Evolutionary conservation across 2,329 filamentous ascomycete genomes (phyloP).

Genomic region (Lecanosticta acicola): DNA sequence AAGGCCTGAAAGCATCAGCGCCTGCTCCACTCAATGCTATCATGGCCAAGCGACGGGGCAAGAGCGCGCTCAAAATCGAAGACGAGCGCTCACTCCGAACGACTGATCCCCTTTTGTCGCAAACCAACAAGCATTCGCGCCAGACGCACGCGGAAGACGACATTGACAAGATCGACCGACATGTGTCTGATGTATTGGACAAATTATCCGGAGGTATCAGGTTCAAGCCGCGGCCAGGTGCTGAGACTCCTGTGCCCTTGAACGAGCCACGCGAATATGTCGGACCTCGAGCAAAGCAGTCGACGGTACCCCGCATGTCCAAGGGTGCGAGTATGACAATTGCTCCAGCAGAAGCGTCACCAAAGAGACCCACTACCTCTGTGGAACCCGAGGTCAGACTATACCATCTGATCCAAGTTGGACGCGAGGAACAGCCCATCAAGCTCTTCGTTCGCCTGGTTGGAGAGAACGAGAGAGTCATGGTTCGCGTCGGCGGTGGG

Average conservation of each 20-base stretch:
- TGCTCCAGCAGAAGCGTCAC: conserved; percentile 33
- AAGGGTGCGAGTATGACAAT: conserved; percentile 24
- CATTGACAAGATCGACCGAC: conserved; percentile 52
- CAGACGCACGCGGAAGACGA: conserved; percentile 10
- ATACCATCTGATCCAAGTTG: conserved; percentile 82
- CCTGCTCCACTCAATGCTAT: conserved; percentile 39
- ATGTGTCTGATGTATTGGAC: conserved; percentile 34
- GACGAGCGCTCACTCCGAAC: conserved; percentile 2
- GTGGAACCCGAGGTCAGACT: conserved; percentile 66
- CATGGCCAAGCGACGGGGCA: conserved; percentile 37
- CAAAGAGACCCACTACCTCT: conserved; percentile 22
- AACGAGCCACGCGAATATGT: conserved; percentile 15
- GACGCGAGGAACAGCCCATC: conserved; percentile 71
- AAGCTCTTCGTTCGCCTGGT: conserved; percentile 93
- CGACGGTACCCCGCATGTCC: conserved; percentile 8
- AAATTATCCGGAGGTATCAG: conserved; percentile 60
- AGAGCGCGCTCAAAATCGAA: conserved; percentile 5
- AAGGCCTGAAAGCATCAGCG: conserved; percentile 1
- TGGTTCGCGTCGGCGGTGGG: conserved; percentile 97
- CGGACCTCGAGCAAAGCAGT: conserved; percentile 15
- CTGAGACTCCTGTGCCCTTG: conserved; percentile 27
- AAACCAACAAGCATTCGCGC: not conserved
- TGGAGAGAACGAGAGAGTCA: conserved; percentile 88
- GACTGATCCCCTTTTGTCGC: not conserved
- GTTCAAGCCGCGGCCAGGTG: conserved; percentile 54